Percentiles rank a stretch among this genome's conserved stretches.
Evolutionary conservation across 352 stramenopile genomes (phyloP).

Genomic region (Detonula confervacea): DNA sequence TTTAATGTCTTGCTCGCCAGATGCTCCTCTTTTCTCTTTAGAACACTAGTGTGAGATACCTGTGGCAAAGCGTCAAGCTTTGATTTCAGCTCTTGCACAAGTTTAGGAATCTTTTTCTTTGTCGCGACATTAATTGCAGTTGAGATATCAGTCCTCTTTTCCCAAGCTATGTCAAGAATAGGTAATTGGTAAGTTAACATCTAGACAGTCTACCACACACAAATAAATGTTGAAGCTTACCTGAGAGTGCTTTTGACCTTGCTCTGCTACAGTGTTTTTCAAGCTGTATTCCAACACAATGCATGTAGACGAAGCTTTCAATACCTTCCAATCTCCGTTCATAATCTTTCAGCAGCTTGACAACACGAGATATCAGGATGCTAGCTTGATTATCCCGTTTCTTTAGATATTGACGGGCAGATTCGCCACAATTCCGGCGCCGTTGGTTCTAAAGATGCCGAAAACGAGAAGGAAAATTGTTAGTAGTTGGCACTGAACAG

Average conservation of each 20-base stretch:
- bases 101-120: conserved; percentile 68
- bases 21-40: conserved; percentile 81
- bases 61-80: conserved; percentile 72
- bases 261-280: conserved; percentile 79
- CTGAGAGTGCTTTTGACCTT: conserved; percentile 65
- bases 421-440: conserved; percentile 40
- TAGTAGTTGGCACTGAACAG: neutral
- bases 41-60: conserved; percentile 80
- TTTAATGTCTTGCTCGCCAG: conserved; percentile 80
- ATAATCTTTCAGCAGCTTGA: conserved; percentile 73
- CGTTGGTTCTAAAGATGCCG: neutral
- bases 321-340: conserved; percentile 72
- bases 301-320: conserved; percentile 84
- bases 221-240: conserved; percentile 37
- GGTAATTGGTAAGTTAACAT: neutral
- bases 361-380: conserved; percentile 48
- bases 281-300: conserved; percentile 80
- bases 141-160: conserved; percentile 83
- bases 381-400: conserved; percentile 50
- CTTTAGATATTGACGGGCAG: conserved; percentile 44
- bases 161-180: conserved; percentile 57
- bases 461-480: conserved; percentile 2
- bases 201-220: neutral
- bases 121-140: conserved; percentile 83
- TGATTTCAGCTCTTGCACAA: conserved; percentile 75